Conservation (phyloP, 495 filamentous ascomycete genomes). For the Xylaria cubensis region DNA sequence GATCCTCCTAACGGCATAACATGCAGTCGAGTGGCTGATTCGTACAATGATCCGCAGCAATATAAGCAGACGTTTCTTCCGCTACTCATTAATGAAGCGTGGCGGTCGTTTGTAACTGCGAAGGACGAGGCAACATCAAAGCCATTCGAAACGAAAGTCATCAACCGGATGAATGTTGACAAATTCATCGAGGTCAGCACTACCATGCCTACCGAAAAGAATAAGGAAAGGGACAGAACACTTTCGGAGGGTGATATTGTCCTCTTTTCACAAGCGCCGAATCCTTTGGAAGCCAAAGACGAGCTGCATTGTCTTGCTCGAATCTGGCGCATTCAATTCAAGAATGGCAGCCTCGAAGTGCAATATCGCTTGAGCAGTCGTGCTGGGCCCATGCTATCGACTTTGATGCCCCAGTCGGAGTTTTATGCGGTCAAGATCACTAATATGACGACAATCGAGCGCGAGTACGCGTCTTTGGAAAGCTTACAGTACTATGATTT, state of each 20-base stretch:
- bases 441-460: slow-evolving; percentile 89
- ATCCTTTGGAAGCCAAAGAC: slow-evolving; percentile 65
- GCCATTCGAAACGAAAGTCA: slow-evolving; percentile 81
- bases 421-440: slow-evolving; percentile 79
- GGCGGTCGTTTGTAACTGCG: slow-evolving; percentile 89
- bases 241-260: slow-evolving; percentile 88
- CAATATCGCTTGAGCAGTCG: slow-evolving; percentile 74
- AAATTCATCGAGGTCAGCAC: slow-evolving; percentile 90
- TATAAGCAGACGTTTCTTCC: slow-evolving; percentile 93
- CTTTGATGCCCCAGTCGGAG: slow-evolving; percentile 61
- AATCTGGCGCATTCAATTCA: slow-evolving; percentile 77
- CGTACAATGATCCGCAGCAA: slow-evolving; percentile 73
- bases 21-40: slow-evolving; percentile 75
- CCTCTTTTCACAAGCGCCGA: slow-evolving; percentile 74
- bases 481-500: slow-evolving; percentile 94
- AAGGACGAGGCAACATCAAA: slow-evolving; percentile 84
- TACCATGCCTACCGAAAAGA: slow-evolving; percentile 69
- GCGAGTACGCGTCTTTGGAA: slow-evolving; percentile 90
- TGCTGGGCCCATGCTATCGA: slow-evolving; percentile 39
- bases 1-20: slow-evolving; percentile 77
- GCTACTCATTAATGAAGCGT: slow-evolving; percentile 89
- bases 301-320: slow-evolving; percentile 85
- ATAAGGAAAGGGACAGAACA: slow-evolving; percentile 74
- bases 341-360: slow-evolving; percentile 79
- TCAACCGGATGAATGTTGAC: slow-evolving; percentile 87